Conservation (phyloP, 108 stramenopile species). For the Licmophora abbreviata region DNA sequence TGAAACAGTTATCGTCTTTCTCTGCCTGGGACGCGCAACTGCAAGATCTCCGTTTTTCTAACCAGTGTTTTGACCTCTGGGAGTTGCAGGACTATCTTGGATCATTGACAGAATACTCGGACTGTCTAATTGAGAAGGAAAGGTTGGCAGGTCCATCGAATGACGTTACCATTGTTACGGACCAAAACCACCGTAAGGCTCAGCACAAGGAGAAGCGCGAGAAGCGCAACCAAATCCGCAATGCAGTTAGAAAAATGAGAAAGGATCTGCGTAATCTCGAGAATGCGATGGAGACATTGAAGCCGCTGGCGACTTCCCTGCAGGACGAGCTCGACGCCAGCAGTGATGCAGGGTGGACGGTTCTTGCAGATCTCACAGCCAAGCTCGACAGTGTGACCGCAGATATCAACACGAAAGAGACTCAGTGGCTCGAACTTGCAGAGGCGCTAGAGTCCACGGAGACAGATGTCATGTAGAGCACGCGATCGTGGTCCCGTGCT, state of each 20-base stretch:
- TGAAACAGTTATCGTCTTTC: no score
- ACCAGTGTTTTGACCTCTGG: no score
- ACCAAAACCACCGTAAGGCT: conserved; percentile 25
- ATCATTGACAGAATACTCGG: conserved; percentile 70
- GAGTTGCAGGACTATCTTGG: conserved; percentile 77
- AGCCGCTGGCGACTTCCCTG: conserved; percentile 27
- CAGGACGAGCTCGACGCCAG: conserved; percentile 46
- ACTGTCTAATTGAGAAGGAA: conserved; percentile 69
- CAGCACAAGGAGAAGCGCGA: conserved; percentile 61
- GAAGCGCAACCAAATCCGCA: conserved; percentile 44
- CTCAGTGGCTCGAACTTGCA: conserved; percentile 71
- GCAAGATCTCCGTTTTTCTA: no score
- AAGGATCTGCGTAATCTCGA: conserved; percentile 62
- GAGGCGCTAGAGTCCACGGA: conserved; percentile 35
- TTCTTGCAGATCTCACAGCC: conserved; percentile 66
- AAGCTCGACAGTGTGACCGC: conserved; percentile 45
- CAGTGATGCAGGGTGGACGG: conserved; percentile 66
- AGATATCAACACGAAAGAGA: conserved; percentile 72
- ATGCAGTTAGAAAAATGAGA: conserved; percentile 53
- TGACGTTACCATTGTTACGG: background rate
- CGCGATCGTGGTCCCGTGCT: no score
- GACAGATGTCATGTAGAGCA: no score
- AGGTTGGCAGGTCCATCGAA: background rate
- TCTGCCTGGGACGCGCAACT: no score
- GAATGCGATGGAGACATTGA: conserved; percentile 51